Base-by-base conservation (phyloP, 2,329 filamentous ascomycete species). In the Rutstroemia sp. region DNA sequence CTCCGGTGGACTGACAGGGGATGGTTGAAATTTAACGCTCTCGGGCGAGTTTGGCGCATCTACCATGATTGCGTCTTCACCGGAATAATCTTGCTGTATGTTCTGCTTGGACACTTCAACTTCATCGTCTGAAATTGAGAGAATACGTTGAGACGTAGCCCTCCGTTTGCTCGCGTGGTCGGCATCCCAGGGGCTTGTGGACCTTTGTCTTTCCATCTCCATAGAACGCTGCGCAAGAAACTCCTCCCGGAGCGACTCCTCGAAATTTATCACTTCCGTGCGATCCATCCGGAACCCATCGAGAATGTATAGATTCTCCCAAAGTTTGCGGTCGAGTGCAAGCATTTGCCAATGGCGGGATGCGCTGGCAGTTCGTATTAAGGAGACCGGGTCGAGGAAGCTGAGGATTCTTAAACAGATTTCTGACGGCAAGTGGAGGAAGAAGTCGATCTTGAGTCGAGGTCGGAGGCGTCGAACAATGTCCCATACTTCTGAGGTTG, bases 401-500 rank as follows among this genome's bases (percentile, higher is more conserved):
- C 87, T 86, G 45, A 99, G 85, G 46, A 97, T 87, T 67, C 95
- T 87, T 46, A 94, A 84, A 59, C 90, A 95, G 65, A 99, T 88
- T 70, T 99, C 94, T 25, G 89, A 84, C 0, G 94, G 94, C 0
- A 99, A 81, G 65, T 89, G 84, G 61, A 83, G 77, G 44, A 96
- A 84, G 54, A 96, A 96, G 72, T 99, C 89, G 73, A 96, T 92
- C 71, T 96, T 92, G 2, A 97, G 84, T 52, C 92, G 80, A 4
- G 91, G 89, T 60, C 86, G 88, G 17, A 96, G 75, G 61, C 86
- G 82, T 54, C 92, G 82, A 48, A 96, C 89, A 53, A 96, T 88
- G 46, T 86, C 79, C 50, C 87, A 85, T 58, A 96, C 85, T 54
- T 85, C 82, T 6, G 88, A 88, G 0, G 90, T 95, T 17, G 88